Base-by-base conservation (phyloP, 2,329 filamentous ascomycete species). In the Domatiomyces catenatus region DNA sequence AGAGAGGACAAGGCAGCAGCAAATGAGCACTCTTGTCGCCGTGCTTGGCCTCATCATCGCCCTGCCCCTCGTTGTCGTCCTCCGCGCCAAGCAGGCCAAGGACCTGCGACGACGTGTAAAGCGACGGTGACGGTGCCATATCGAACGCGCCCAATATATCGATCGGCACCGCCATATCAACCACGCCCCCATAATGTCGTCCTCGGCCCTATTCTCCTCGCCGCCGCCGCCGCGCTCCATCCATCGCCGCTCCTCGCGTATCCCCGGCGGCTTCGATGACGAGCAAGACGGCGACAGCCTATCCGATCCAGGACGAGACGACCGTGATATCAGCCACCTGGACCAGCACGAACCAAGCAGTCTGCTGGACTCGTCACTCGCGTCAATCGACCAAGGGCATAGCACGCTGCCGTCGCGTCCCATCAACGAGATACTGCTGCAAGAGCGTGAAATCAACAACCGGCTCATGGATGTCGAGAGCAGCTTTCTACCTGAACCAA, bases 381-480 rank as follows among this genome's bases (percentile, higher is more conserved):
- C 49, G 42, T 28, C 48, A n/a, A 53, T 52, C 20, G 54, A 54
- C 48, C 51, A 54, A 20, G 54, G 50, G 19, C 49, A 51, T 46
- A 22, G 49, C 19, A 51, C 50, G 8, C 32, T 52, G n/a, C 49
- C 39, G 46, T 50, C 51, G 3, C 32, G 32, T 4, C 32, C 32
- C 10, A 5, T 39, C 32, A 48, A 52, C 26, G 66, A 53, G 60
- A 65, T 67, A 0, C 59, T 68, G 24, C 60, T 79, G 36, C 71
- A 78, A 57, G 77, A 81, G 62, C 67, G 67, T 48, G 76, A 79
- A 58, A 79, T 81, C 74, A 72, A 73, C 56, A 69, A 72, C 51
- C 75, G 75, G 55, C 62, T 81, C 55, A 72, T 77, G 69, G 77
- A 81, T 56, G 71, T 80, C 50, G 78, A 81, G 61, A 81, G 78